Evolutionary conservation across 495 filamentous ascomycete genomes (phyloP), one percentile per base, ranked within the genome.

Genomic region (Bathelium albidoporum): DNA sequence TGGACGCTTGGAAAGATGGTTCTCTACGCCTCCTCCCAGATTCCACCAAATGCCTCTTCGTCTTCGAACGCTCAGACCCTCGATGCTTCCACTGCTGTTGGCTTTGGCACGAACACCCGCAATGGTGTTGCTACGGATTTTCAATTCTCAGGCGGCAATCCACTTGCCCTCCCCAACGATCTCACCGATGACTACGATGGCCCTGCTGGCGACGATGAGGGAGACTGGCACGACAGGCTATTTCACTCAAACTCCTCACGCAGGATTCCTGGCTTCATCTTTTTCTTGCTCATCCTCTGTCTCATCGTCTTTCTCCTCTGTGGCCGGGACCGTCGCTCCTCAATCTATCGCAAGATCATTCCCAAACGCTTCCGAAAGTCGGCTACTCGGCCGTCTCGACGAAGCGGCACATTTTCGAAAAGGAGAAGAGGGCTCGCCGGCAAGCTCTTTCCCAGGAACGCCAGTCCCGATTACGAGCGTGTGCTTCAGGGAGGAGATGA

Each of bases 1-100:
- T 99, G 94, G 94, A 97, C 94, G 0, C 77, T 99, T 0, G 94
- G 94, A 2, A 96, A 96, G 74, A 97, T 97, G 80, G 86, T 97
- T n/a, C 83, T 99, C 24, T 99, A 97, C 68, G 94, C 93, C 0
- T 85, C 94, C 7, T 91, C 89, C 5, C 90, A 97, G 73, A 80
- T 97, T 18, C 87, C 88, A 62, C 49, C 49, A 10, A 29, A 55
- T 29, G 29, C 49, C 49, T 55, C 49, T 28, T 28, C 49, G 20
- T 29, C 49, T 26, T 28, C 49, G 26, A 24, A 20, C 7, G 11
- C 0, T 80, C 88, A 55, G 0, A 76, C 80, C 12, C 75, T 77
- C 1, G 75, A 81, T 32, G 79, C 85, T 58, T 73, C 77, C 7
- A 77, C 89, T 5, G 88, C 90, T 0, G 95, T 99, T 10, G 94